Evolutionary conservation across 345 rosid genomes (phyloP), one percentile per base, ranked within the genome.

Genomic region (Salix udensis): DNA sequence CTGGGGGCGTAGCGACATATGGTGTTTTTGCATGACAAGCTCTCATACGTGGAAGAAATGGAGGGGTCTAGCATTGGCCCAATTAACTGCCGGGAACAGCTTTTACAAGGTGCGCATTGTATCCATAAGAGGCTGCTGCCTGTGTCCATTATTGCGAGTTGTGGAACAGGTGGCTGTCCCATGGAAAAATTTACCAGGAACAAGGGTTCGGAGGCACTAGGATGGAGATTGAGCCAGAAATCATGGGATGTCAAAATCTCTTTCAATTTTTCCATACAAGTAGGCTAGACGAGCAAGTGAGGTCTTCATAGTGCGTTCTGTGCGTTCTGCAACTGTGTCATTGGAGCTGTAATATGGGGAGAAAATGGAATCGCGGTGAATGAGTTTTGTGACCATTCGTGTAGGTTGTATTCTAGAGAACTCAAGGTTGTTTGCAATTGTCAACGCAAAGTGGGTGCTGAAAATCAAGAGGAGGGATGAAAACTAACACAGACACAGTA

Each of bases 111-210:
- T 28, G 61, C 79, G 79, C 96, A 88, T 48, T 77, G 82, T 24
- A 89, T 74, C 96, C 92, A 89, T 26, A 85, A n/a, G 13, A 92
- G 86, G 66, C 83, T 85, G 73, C 90, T 92, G 44, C 94, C 94
- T 0, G 90, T 87, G 76, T 89, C 94, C 85, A 92, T 84, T 70
- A 82, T 65, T 0, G 86, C 76, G 50, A 85, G 83, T 62, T 89
- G 91, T 0, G 84, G 90, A 15, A 88, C 68, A 1, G 92, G 90
- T 15, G 94, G 95, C 66, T 82, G 80, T 19, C 94, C 95, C 6
- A 91, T 68, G 0, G 93, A 85, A 79, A 91, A 80, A 19, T 85
- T 91, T 30, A 82, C 84, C 0, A 82, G 68, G 52, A 88, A 86
- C 74, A 82, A 11, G 0, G 40, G 44, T 62, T 67, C 67, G 44